Base-by-base conservation (phyloP, 208 protist species). In the Wallacemonas sp. region DNA sequence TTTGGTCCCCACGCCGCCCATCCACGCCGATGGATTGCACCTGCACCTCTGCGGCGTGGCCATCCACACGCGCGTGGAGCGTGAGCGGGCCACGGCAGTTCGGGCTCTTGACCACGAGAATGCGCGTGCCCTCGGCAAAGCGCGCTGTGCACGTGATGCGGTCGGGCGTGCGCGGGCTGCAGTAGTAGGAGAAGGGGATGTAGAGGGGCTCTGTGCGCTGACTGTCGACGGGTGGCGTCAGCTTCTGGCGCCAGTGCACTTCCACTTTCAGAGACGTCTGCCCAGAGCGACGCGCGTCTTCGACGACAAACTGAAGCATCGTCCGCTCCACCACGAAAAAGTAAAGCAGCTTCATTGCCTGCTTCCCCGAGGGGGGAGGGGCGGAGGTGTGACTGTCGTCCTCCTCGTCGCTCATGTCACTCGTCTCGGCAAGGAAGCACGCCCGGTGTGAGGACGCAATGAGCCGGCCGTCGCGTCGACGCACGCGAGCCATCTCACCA, bases 101-200 rank as follows among this genome's bases (percentile, higher is more conserved):
- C 2, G 77, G 75, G 38, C 78, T 83, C 25, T 61, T 44, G 16
- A 83, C 79, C 33, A 83, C 59, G 0, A 66, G 61, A 5, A 89
- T 70, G 7, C 42, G 41, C 18, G 46, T 48, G 29, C 57, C 57
- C 2, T 39, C 16, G 2, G 26, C 57, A 12, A 93, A 82, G 55
- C 78, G 57, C 2, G 67, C 70, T 26, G 65, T 67, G 32, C 76
- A 86, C 0, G 69, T 65, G 16, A 93, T 61, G 36, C 65, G 32
- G n/a, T 87, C 81, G 0, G 87, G 87, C 2, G 70, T 49, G 20
- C 81, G 72, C 0, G 87, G 87, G 0, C 79, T 65, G 59, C 87
- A 93, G 62, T 73, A 82, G 49, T 86, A 84, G 0, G 83, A 77
- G 64, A 86, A 92, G 5, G 75, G 64, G 3, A 89, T 54, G 2